Evolutionary conservation across 2,329 filamentous ascomycete genomes (phyloP).

Genomic region (Diaporthe destruens): DNA sequence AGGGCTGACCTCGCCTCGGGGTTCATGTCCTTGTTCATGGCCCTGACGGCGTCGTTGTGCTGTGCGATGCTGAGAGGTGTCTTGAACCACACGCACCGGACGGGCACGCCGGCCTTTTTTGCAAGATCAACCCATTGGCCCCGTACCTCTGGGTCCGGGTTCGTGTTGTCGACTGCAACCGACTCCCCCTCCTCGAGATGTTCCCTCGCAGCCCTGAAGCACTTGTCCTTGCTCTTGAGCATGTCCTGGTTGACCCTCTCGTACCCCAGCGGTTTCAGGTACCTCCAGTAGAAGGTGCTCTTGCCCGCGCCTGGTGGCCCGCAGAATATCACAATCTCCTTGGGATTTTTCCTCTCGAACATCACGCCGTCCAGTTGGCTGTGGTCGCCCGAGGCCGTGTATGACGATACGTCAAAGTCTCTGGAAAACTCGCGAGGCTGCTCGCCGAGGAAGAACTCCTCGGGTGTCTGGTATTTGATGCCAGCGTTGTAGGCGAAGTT

Average conservation of each 20-base stretch:
- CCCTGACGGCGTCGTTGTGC: constrained; percentile 89
- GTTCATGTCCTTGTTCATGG: constrained; percentile 79
- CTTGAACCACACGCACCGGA: constrained; percentile 89
- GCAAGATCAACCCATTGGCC: constrained; percentile 84
- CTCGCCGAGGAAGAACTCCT: constrained; percentile 88
- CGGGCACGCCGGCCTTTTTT: constrained; percentile 75
- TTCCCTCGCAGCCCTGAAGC: constrained; percentile 78
- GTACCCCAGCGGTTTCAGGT: constrained; percentile 83
- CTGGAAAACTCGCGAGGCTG: constrained; percentile 74
- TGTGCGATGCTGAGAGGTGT: constrained; percentile 77
- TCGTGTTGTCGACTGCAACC: constrained; percentile 94
- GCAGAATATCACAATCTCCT: constrained; percentile 87
- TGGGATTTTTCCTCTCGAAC: constrained; percentile 71
- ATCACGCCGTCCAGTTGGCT: constrained; percentile 52
- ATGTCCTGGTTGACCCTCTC: constrained; percentile 90
- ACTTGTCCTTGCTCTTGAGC: constrained; percentile 77
- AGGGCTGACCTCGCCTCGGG: constrained; percentile 82
- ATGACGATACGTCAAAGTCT: constrained; percentile 77
- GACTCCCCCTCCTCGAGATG: constrained; percentile 74
- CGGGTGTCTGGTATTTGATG: constrained; percentile 85
- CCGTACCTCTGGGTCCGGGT: constrained; percentile 82
- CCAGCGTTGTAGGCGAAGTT: constrained; percentile 90
- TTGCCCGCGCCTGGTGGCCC: constrained; percentile 93
- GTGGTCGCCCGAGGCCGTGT: constrained; percentile 58
- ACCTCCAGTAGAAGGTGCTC: constrained; percentile 87